Base-by-base conservation (phyloP, 495 filamentous ascomycete species). In the Hypoxylon fuscum region DNA sequence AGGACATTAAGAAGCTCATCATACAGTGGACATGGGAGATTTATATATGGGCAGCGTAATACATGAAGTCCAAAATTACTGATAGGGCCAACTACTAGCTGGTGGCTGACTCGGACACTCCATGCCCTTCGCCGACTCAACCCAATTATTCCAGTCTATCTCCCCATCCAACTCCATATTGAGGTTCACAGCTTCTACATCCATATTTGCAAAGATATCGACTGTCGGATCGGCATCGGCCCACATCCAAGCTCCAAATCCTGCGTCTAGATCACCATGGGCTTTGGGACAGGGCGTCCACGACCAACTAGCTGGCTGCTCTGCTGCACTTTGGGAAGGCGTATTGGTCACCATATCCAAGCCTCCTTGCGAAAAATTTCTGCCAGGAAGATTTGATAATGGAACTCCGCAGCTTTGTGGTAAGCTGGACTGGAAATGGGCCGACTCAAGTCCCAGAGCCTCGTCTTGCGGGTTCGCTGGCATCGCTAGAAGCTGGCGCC, bases 131-230 rank as follows among this genome's bases (percentile, higher is more conserved):
- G 78, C 78, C 58, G 74, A 76, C 21, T 77, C 75, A 34, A 82
- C 69, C 81, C 80, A 83, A 44, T 73, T 74, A 59, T 80, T 74
- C 81, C 81, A 83, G 52, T 83, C 71, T 15, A 81, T 57, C 7
- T 77, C 74, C 10, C 61, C 56, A 37, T 77, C 78, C 21, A 79
- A 32, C 2, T 79, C 76, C 64, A 77, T 68, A n/a, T 72, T 70
- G 11, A 64, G 15, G 45, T 67, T 61, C 20, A 55, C 46, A 20
- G 43, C 12, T 14, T 59, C 64, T 9, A 57, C 6, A 2, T 79
- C 70, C 11, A 73, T 15, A 42, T 69, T 55, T 0, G 66, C 66
- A 15, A 73, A 67, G 5, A 60, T 32, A 45, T 66, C 48, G 32
- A 57, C 59, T 0, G 64, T 59, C 0, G 56, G 55, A 7, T 70